Conservation (phyloP, 345 rosid species). For the Lumnitzera racemosa region DNA sequence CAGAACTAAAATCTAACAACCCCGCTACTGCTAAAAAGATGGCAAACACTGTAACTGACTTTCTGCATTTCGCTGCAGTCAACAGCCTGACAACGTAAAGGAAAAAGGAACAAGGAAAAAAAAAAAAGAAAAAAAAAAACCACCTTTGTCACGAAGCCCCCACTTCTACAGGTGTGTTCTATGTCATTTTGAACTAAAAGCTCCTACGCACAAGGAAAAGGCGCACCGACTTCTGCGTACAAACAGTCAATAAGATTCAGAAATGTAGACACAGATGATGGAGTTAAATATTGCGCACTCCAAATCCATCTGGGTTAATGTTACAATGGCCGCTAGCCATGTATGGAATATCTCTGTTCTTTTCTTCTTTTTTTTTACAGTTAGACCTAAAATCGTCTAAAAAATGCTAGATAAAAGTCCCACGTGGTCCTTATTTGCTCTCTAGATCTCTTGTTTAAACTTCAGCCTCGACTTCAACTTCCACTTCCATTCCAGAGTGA, state of each 20-base stretch:
- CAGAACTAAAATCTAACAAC: too few species aligned
- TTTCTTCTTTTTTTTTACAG: slow-evolving; percentile 32
- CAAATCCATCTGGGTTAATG: slow-evolving; percentile 36
- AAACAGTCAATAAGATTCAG: slow-evolving; percentile 21
- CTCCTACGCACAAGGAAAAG: neutral
- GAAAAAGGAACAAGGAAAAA: too few species aligned
- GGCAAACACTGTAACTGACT: too few species aligned
- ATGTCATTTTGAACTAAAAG: too few species aligned
- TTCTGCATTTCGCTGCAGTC: too few species aligned
- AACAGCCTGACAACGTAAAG: too few species aligned
- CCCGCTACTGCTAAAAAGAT: too few species aligned
- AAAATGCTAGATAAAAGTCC: slow-evolving; percentile 39
- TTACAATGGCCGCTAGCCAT: slow-evolving; percentile 32
- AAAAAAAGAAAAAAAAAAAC: too few species aligned
- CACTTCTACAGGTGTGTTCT: too few species aligned
- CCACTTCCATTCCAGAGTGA: slow-evolving; percentile 34
- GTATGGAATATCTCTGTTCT: slow-evolving; percentile 29
- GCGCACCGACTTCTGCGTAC: slow-evolving; percentile 2
- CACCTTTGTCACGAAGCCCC: too few species aligned
- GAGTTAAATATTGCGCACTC: slow-evolving; percentile 17
- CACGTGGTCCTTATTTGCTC: slow-evolving; percentile 18
- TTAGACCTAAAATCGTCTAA: slow-evolving; percentile 43
- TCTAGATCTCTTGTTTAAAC: neutral
- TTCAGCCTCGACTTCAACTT: slow-evolving; percentile 7
- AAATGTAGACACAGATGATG: slow-evolving; percentile 15